Percentiles rank a stretch among this genome's conserved stretches.
phyloP scores from a whole-genome alignment of 495 filamentous ascomycete species.

The Podospora pseudoanserina region DNA sequence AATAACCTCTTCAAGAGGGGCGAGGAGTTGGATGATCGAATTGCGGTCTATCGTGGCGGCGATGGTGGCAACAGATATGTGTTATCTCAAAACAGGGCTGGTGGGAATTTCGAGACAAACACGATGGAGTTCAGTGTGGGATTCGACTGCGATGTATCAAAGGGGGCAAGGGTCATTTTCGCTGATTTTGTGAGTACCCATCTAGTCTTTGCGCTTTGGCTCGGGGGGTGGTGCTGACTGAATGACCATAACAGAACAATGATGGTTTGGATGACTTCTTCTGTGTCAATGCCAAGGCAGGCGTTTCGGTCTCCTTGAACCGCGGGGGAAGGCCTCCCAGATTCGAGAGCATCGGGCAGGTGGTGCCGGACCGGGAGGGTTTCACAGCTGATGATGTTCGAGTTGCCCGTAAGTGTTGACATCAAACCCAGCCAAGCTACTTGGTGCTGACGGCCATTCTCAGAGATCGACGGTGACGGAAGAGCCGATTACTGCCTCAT shows the following conservation, averaged over 20 bases:
- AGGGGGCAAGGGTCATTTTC: conserved; percentile 1
- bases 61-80: background rate
- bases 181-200: conserved; percentile 7
- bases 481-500: conserved; percentile 14
- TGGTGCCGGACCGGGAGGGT: background rate
- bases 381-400: conserved; percentile 13
- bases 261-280: conserved; percentile 13
- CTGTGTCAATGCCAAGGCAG: background rate
- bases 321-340: conserved; percentile 4
- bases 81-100: conserved; percentile 4
- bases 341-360: conserved; percentile 10
- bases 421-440: background rate
- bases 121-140: conserved; percentile 3
- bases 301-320: conserved; percentile 9
- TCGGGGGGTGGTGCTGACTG: background rate
- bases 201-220: background rate
- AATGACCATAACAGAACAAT: conserved; percentile 8
- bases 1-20: background rate
- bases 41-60: background rate
- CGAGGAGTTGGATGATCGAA: background rate
- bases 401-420: background rate
- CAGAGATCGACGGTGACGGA: conserved; percentile 17
- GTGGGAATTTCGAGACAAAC: conserved; percentile 4
- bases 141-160: conserved; percentile 1
- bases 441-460: background rate